Percentiles rank a stretch among this genome's conserved stretches.
Conservation (phyloP, 176 grass and related monocot genomes). For the Rhynchospora tenuis region DNA sequence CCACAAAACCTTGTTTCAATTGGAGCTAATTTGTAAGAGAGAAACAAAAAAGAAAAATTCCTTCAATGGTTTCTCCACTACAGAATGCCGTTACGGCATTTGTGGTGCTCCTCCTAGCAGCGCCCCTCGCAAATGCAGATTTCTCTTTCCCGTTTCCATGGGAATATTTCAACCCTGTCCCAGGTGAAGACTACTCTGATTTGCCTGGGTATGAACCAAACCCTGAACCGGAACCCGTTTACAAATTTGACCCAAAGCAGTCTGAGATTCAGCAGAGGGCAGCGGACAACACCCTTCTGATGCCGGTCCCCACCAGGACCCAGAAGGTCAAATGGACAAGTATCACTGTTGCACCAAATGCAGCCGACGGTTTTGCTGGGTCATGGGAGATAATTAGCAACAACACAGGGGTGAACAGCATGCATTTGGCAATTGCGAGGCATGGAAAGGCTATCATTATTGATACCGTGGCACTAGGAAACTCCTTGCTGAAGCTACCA, state of each 20-base stretch:
- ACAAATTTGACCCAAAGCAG: background rate
- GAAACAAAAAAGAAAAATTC: background rate
- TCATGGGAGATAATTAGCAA: slow-evolving; percentile 26
- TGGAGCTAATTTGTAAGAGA: background rate
- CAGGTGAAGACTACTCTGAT: background rate
- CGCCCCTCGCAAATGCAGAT: background rate
- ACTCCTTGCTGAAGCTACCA: slow-evolving; percentile 21
- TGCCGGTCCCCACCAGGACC: slow-evolving; percentile 14
- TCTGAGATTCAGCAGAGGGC: background rate
- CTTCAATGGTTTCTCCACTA: slow-evolving; percentile 2
- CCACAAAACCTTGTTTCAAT: background rate
- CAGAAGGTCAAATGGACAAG: slow-evolving; percentile 12
- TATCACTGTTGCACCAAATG: background rate
- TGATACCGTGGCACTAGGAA: slow-evolving; percentile 19
- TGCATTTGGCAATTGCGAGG: slow-evolving; percentile 35
- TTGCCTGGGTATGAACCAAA: background rate
- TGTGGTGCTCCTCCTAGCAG: background rate
- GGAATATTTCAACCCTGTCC: background rate
- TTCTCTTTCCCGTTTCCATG: background rate
- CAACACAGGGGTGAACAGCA: slow-evolving; percentile 32
- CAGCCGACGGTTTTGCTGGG: background rate
- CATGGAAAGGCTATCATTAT: slow-evolving; percentile 37
- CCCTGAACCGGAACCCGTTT: background rate
- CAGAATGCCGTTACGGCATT: background rate
- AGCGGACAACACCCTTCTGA: background rate